Evolutionary conservation across 371 early-diverging fungal species (phyloP).

Genomic region (Mortierella sp.): DNA sequence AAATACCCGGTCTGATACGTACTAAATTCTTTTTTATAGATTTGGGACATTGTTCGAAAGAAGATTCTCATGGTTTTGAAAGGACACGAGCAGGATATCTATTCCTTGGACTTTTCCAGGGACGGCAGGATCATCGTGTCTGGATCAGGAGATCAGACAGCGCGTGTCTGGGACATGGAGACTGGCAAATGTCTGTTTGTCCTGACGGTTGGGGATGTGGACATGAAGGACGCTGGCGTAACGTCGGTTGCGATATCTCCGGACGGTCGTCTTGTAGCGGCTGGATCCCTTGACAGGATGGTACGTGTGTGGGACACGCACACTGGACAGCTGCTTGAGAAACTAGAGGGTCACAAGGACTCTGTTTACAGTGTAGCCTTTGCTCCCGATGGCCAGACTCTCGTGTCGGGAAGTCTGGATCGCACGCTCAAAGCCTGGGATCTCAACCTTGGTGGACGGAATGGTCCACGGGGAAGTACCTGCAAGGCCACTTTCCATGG

Average conservation of each 20-base stretch:
- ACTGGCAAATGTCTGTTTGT: constrained; percentile 77
- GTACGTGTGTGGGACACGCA: constrained; percentile 94
- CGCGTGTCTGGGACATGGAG: constrained; percentile 89
- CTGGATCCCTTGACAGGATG: constrained; percentile 93
- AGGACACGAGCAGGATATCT: constrained; percentile 98
- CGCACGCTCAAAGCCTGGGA: constrained; percentile 97
- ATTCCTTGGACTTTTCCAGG: constrained; percentile 94
- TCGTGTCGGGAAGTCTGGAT: constrained; percentile 97
- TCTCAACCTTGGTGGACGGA: constrained; percentile 62
- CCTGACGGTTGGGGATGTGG: constrained; percentile 84
- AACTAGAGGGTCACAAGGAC: constrained; percentile 96
- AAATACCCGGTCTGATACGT: too few species aligned
- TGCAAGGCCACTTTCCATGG: constrained; percentile 72
- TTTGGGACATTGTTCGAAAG: constrained; percentile 83
- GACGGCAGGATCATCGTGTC: constrained; percentile 93
- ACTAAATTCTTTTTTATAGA: too few species aligned
- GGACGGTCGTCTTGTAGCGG: constrained; percentile 80
- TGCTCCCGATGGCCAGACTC: constrained; percentile 90
- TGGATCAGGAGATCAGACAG: constrained; percentile 96
- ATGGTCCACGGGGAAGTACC: constrained; percentile 39
- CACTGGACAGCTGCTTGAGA: constrained; percentile 84
- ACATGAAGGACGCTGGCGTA: constrained; percentile 92
- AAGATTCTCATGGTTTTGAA: constrained; percentile 75
- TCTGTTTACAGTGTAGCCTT: constrained; percentile 97
- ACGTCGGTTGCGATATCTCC: constrained; percentile 95